Percentiles rank a stretch among this genome's conserved stretches.
Conservation (phyloP, 1,284 basidiomycete genomes). For the Dichomitus squalens region DNA sequence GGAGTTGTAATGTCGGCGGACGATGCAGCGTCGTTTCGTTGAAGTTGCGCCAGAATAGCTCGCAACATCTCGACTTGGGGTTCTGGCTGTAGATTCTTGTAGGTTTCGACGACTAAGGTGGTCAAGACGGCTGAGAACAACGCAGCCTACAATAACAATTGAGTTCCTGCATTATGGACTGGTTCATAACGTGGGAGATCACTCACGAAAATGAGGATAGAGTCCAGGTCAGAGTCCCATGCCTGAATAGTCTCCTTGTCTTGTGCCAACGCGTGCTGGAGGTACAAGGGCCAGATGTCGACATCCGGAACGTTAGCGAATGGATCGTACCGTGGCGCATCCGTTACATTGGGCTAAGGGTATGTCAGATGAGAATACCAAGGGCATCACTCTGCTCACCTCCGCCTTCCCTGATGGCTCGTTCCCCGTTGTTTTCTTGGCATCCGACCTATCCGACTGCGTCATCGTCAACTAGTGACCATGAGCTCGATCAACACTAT, state of each 20-base stretch:
- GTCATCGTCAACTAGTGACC: neutral
- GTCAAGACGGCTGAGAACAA: constrained; percentile 33
- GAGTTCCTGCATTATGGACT: neutral
- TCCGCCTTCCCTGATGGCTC: neutral
- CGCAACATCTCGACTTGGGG: constrained; percentile 22
- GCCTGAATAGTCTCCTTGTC: constrained; percentile 11
- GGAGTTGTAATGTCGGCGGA: neutral
- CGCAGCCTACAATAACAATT: constrained; percentile 26
- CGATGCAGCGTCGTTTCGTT: neutral
- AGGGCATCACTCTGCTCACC: neutral
- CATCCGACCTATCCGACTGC: neutral
- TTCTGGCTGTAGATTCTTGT: constrained; percentile 23
- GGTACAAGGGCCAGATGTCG: constrained; percentile 8
- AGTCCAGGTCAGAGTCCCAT: constrained; percentile 15
- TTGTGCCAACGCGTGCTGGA: constrained; percentile 1
- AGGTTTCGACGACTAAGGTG: constrained; percentile 29
- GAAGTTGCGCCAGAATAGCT: constrained; percentile 18
- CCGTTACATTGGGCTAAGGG: neutral
- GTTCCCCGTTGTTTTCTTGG: neutral
- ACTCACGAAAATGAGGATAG: constrained; percentile 14
- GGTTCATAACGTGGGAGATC: neutral
- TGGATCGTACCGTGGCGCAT: neutral
- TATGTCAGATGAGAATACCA: neutral
- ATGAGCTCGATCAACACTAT: neutral
- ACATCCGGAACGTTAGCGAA: neutral